These are phyloP conservation scores for Calophaca sinica DNA, from an alignment of 306 rosid genomes.

Conservation along the genomic window DNA sequence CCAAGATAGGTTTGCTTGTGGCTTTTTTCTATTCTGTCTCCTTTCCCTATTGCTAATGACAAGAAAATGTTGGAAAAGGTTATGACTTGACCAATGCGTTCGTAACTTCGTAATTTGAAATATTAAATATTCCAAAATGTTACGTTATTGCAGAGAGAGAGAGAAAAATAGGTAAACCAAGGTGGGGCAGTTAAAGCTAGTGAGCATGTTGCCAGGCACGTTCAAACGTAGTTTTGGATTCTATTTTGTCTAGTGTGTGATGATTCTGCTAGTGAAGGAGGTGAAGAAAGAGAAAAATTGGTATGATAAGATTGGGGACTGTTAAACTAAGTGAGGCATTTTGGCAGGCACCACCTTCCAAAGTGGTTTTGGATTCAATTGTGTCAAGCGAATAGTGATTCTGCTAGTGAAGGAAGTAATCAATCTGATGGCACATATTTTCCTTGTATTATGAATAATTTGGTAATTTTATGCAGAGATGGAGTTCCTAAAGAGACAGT, in stretches of 20 bases:
- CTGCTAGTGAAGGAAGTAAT: not conserved
- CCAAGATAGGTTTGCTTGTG: not conserved
- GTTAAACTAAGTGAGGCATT: not conserved
- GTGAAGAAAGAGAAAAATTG: too few relatives aligned
- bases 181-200: not conserved
- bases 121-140: not conserved
- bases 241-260: too few relatives aligned
- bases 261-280: not conserved
- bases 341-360: too few relatives aligned
- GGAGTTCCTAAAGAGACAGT: not conserved
- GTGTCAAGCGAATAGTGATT: too few relatives aligned
- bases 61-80: not conserved
- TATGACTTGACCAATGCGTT: not conserved
- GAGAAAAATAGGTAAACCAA: not conserved
- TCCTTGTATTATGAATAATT: too few relatives aligned
- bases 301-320: not conserved
- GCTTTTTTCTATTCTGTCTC: not conserved
- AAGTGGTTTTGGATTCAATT: too few relatives aligned
- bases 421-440: not conserved
- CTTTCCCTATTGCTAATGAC: not conserved
- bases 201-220: too few relatives aligned
- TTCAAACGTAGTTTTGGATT: not conserved
- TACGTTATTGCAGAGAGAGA: not conserved
- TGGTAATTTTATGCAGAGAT: not conserved
- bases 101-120: not conserved